Base-by-base conservation (phyloP, 1,139 yeast species). In the Casaregolazyma lundiana region DNA sequence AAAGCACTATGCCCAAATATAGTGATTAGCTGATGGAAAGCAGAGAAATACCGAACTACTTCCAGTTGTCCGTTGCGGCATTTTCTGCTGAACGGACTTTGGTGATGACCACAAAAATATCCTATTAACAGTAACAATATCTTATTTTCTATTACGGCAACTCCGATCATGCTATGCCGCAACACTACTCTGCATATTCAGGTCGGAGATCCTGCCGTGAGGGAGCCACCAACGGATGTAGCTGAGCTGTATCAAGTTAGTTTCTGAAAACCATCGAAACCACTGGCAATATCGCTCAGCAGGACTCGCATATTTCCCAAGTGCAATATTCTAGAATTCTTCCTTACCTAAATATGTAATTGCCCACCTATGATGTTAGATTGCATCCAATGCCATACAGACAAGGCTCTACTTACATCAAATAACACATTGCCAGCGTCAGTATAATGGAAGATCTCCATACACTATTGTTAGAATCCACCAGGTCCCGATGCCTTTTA, bases 381-480 rank as follows among this genome's bases (percentile, higher is more conserved):
- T 46, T 43, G 49, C 35, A 29, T 9, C 24, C 16, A 16, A 22
- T 2, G 8, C 6, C 6, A 2, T 5, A 7, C 13, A n/a, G 6
- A 7, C 15, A 7, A 7, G 24, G 4, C 9, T 8, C 35, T 6
- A 56, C 61, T 50, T 48, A 88, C 96, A 89, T 86, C 61, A 89
- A 73, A 65, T 77, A 89, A 73, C 89, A 84, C 96, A 89, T 85
- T 18, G 95, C 81, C 61, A 90, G 67, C 3, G 90, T 78, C 54
- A 90, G 73, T 46, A 84, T 81, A 42, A 89, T 80, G 9, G 96
- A 86, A 47, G 95, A 85, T 70, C 97, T 79, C 94, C 95, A 89
- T 39, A 90, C 97, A 29, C 83, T 78, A 42, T n/a, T 8, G 47
- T 49, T 41, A 45, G 48, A 32, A 30, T 13, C 22, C 36, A 9